Percentiles rank a stretch among this genome's conserved stretches.
phyloP scores from a whole-genome alignment of 495 filamentous ascomycete genomes.

The Penicillium silybi region DNA sequence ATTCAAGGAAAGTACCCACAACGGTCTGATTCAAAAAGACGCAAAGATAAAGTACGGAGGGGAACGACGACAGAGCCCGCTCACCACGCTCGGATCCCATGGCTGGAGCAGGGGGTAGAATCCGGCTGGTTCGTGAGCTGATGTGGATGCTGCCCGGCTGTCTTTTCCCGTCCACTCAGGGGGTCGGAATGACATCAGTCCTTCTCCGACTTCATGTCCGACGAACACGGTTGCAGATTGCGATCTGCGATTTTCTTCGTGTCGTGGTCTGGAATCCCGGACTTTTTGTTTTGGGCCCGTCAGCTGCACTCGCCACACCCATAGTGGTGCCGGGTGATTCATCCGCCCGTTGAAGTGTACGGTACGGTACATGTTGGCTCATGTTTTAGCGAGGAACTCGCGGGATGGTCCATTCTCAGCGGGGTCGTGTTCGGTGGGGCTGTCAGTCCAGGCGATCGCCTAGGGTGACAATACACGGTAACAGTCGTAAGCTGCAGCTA shows the following conservation, averaged over 20 bases:
- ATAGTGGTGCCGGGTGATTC: background rate
- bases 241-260: background rate
- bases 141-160: background rate
- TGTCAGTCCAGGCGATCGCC: no score
- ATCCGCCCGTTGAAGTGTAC: background rate
- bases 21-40: background rate
- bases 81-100: background rate
- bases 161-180: slow-evolving; percentile 2
- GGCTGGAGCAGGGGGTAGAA: background rate
- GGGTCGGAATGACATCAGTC: background rate
- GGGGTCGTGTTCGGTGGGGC: no score
- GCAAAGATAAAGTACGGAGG: background rate
- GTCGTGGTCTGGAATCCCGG: background rate
- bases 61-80: background rate
- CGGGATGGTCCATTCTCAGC: no score
- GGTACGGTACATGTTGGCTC: background rate
- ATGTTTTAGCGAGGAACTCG: background rate
- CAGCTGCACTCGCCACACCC: background rate
- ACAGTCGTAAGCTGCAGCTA: no score
- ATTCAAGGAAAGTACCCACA: background rate
- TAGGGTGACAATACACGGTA: no score
- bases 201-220: background rate
- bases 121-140: background rate
- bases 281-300: background rate
- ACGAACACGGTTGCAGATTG: background rate